Evolutionary conservation across 2,329 filamentous ascomycete genomes (phyloP), one percentile per base, ranked within the genome.

Genomic region (Phialophora chinensis): DNA sequence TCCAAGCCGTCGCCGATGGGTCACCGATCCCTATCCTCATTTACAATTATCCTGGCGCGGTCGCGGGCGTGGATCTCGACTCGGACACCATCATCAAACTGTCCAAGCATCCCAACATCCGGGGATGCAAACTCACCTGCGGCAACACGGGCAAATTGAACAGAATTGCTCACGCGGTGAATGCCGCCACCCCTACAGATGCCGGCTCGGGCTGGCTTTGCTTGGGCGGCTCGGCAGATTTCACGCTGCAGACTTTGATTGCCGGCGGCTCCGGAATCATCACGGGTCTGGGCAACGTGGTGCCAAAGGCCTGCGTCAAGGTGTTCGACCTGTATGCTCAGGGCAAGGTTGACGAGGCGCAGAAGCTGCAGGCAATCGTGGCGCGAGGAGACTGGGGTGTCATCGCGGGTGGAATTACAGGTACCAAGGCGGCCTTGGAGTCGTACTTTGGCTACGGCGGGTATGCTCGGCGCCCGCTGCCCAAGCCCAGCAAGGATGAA

Each of bases 81-180:
- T 90, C 87, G 0, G 88, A 90, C 68, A 84, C 86, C 72, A 87
- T 91, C 69, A 79, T 84, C 2, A 78, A 80, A 0, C 79, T 91
- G 4, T 83, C 85, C 12, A 77, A 82, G 66, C 86, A 89, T 74
- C 78, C 82, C 50, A 90, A 90, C 70, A 89, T 91, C 70, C 86
- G 90, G 59, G 89, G 88, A 33, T 86, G 88, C 60, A 91, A 91
- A 79, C 79, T 91, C 63, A 91, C 89, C 2, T 91, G 90, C 73
- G 90, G 89, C n/a, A 88, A 87, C 71, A 90, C 91, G 35, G 90
- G 88, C 66, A 92, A 92, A 78, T 84, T 92, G 57, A 86, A 87
- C 3, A 82, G 90, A 8, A 82, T 92, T 3, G 81, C 83, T 0
- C 81, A 84, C 1, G 77, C 78, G 27, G 78, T 84, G 27, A 76